Conservation (phyloP, 2,329 filamentous ascomycete genomes). For the Dryadomyces quercivorus region DNA sequence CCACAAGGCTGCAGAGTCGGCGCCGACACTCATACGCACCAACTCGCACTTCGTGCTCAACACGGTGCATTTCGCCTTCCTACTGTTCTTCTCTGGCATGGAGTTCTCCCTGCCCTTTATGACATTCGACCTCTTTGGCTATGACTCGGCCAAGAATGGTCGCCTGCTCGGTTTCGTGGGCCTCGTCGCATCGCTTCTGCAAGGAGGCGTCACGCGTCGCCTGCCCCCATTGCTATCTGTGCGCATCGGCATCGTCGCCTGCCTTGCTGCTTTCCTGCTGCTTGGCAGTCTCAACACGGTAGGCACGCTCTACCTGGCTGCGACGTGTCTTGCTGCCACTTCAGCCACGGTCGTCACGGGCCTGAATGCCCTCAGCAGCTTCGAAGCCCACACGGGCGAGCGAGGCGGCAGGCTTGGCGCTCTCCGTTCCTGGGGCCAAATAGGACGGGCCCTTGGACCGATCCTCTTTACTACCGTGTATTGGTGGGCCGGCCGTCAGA, state of each 20-base stretch:
- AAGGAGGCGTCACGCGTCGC: constrained; percentile 81
- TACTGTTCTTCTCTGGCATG: constrained; percentile 96
- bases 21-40: constrained; percentile 57
- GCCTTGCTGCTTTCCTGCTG: constrained; percentile 67
- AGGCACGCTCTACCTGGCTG: constrained; percentile 64
- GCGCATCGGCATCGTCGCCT: constrained; percentile 65
- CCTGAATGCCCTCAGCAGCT: constrained; percentile 80
- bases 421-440: constrained; percentile 71
- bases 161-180: constrained; percentile 83
- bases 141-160: constrained; percentile 68
- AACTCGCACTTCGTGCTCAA: constrained; percentile 81
- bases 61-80: constrained; percentile 74
- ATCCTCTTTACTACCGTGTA: constrained; percentile 89
- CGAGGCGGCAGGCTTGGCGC: constrained; percentile 78
- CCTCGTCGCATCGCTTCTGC: constrained; percentile 79
- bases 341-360: constrained; percentile 92
- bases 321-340: constrained; percentile 74
- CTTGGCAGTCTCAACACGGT: constrained; percentile 60
- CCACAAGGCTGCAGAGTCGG: constrained; percentile 17
- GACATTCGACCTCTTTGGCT: constrained; percentile 87
- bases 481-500: constrained; percentile 91
- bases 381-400: constrained; percentile 71
- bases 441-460: constrained; percentile 76
- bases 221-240: constrained; percentile 72
- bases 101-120: constrained; percentile 96